Base-by-base conservation (phyloP, 1,284 basidiomycete species). In the Sphagnurus paluster region DNA sequence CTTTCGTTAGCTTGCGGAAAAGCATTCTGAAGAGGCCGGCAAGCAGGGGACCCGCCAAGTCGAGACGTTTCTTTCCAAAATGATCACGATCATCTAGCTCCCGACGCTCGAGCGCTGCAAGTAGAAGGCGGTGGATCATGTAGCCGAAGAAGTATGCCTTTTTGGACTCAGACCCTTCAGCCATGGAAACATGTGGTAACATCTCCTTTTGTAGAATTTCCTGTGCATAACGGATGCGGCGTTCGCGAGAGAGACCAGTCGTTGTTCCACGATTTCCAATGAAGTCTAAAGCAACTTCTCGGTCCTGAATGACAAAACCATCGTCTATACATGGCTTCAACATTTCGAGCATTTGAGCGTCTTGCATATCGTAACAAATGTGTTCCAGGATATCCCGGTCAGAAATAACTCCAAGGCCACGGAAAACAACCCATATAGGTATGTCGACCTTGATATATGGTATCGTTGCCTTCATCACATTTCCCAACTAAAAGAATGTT, bases 121-220 rank as follows among this genome's bases (percentile, higher is more conserved):
- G 81, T 4, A 98, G 74, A 20, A 99, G 77, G 49, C 97, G 87
- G 71, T 99, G 96, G 40, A 98, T 91, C 96, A 99, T 99, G 70
- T 98, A 99, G n/a, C 97, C 97, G 54, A 99, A 94, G 80, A 99
- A 99, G 71, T 95, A 99, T 2, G 97, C 97, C 69, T 99, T 99
- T 75, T 97, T 97, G 30, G 92, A 95, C 69, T 97, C 93, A 26
- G 93, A 95, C 7, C 95, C 95, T 66, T 97, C 94, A 1, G 87
- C 82, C 79, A 95, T 96, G 3, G 96, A 96, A 21, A 99, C 87
- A 64, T 99, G 97, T 0, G 97, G 97, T 37, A 99, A 67, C 90
- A 99, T 96, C 70, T 99, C 96, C 71, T 98, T 99, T 69, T 98
- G 95, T 43, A 99, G 65, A 60, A 99, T 98, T 67, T 99, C 97